phyloP scores from a whole-genome alignment of 805 yeast species.

The Candida sakaeoensis region DNA sequence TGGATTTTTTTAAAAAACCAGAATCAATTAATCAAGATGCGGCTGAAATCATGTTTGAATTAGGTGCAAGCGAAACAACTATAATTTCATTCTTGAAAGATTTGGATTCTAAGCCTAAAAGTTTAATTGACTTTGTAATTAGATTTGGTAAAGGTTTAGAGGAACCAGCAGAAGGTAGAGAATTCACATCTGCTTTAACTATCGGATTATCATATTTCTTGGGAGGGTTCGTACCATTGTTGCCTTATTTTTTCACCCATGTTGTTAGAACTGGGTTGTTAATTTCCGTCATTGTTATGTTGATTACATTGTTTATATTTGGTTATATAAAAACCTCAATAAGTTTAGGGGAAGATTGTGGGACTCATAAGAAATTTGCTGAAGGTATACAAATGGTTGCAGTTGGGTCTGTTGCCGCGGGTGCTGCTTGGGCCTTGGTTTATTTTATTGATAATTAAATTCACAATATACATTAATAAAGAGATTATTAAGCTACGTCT shows the following conservation, averaged over 20 bases:
- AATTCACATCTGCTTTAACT: slow-evolving; percentile 80
- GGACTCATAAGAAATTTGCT: slow-evolving; percentile 52
- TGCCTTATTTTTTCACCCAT: slow-evolving; percentile 83
- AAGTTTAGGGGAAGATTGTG: slow-evolving; percentile 76
- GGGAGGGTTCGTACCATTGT: slow-evolving; percentile 88
- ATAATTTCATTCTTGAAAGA: slow-evolving; percentile 71
- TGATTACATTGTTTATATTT: slow-evolving; percentile 77
- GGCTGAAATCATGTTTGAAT: slow-evolving; percentile 74
- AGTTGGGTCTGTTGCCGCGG: slow-evolving; percentile 98
- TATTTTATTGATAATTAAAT: slow-evolving; percentile 52
- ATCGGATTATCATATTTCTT: slow-evolving; percentile 85
- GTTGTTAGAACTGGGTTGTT: slow-evolving; percentile 77
- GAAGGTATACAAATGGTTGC: slow-evolving; percentile 91
- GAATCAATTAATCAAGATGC: slow-evolving; percentile 70
- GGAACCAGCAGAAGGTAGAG: slow-evolving; percentile 92
- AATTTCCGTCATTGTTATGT: slow-evolving; percentile 75
- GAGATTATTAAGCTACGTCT: neutral
- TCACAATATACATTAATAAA: neutral
- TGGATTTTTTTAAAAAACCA: slow-evolving; percentile 60
- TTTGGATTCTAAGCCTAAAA: slow-evolving; percentile 70
- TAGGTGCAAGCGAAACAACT: slow-evolving; percentile 70
- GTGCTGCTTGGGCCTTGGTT: slow-evolving; percentile 93
- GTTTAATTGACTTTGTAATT: slow-evolving; percentile 81
- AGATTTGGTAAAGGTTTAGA: slow-evolving; percentile 90
- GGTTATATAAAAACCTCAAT: slow-evolving; percentile 83